Evolutionary conservation across 495 filamentous ascomycete species (phyloP), one percentile per base, ranked within the genome.

Genomic region (Corynascus novoguineensis): DNA sequence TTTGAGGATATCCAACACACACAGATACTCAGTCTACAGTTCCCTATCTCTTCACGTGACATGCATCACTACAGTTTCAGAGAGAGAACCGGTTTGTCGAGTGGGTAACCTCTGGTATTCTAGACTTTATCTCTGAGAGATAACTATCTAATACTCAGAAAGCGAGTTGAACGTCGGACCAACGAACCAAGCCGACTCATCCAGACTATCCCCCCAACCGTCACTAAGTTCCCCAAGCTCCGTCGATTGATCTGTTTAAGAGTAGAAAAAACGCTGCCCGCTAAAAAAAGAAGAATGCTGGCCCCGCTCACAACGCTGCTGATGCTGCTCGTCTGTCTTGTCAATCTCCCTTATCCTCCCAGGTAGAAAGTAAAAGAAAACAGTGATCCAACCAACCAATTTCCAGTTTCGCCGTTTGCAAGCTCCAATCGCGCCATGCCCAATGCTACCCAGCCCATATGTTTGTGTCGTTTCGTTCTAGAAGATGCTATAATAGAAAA

Each of bases 31-130:
- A 21, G 37, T 17, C 17, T 8, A 21, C 4, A 3, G 4, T 24
- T 22, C 24, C 8, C 19, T 3, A n/a, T 24, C 6, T 44, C 21
- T 44, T 44, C 44, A 46, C 9, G 6, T 38, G 3, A 12, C n/a
- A n/a, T 38, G 27, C 44, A 46, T 46, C 46, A 19, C 12, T 31
- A 21, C 46, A 32, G 12, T 6, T n/a, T 29, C 28, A 55, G 31
- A n/a, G n/a, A 41, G 21, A 7, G 5, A 41, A 41, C 14, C n/a
- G 1, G n/a, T 15, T 37, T 24, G 60, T 66, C 73, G 71, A 75
- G 76, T 76, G 75, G 76, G 76, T 78, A 77, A 79, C 75, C 73
- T 79, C 76, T 79, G 76, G 76, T 79, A 79, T 79, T 77, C 47
- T 66, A 64, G 63, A 74, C 59, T 67, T 49, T 21, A 48, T 41